Conservation (phyloP, 176 grass and related monocot species). For the Phoenix dactylifera region DNA sequence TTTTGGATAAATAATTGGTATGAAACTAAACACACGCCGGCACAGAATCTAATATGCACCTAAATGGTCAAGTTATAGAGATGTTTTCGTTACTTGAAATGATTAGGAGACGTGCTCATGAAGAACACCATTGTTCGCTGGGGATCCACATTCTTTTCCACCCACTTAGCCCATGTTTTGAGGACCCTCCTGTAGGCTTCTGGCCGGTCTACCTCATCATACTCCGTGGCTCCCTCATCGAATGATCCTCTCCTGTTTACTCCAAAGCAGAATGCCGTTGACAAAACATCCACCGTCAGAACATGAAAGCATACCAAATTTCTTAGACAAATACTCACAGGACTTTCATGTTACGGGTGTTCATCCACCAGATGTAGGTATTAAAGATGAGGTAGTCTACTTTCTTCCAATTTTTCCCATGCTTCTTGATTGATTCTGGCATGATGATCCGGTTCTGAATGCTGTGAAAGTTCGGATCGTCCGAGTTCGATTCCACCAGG, state of each 20-base stretch:
- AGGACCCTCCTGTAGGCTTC: constrained; percentile 54
- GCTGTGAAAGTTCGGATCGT: constrained; percentile 62
- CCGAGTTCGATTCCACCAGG: constrained; percentile 76
- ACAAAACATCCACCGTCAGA: no score
- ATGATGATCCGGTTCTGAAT: constrained; percentile 40
- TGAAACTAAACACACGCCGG: no score
- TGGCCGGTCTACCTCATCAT: constrained; percentile 52
- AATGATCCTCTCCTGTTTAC: no score
- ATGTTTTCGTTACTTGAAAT: constrained; percentile 36
- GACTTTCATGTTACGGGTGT: constrained; percentile 53
- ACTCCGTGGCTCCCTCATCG: constrained; percentile 12
- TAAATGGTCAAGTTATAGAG: no score
- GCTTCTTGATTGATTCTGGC: constrained; percentile 41
- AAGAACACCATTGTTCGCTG: constrained; percentile 54
- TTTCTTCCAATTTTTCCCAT: constrained; percentile 47
- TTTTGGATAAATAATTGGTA: no score
- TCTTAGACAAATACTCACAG: constrained; percentile 14
- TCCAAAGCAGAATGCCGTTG: no score
- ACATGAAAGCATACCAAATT: no score
- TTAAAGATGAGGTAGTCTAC: constrained; percentile 62
- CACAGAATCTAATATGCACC: no score
- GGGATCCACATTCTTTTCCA: constrained; percentile 49
- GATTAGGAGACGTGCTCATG: constrained; percentile 76
- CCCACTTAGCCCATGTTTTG: constrained; percentile 53
- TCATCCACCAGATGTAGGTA: constrained; percentile 78